Conservation (phyloP, 31 red algal species). For the Odonthalia washingtoniensis region DNA sequence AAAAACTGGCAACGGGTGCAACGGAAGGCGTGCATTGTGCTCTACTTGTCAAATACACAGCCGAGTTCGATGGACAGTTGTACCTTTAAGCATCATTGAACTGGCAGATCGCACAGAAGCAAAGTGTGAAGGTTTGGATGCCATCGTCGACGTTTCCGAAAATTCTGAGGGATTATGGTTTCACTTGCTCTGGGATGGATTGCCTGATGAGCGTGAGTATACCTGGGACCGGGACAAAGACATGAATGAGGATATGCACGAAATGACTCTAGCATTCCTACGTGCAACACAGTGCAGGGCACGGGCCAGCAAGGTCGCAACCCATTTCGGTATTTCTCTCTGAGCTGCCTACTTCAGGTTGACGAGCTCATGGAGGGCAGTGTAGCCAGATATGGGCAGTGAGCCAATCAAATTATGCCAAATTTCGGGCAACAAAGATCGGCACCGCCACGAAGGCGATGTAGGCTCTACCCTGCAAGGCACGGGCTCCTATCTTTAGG, state of each 20-base stretch:
- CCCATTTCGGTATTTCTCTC: no score
- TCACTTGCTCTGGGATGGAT: neutral
- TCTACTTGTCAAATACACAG: neutral
- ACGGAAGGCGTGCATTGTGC: neutral
- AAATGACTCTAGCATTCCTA: no score
- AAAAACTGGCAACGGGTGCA: neutral
- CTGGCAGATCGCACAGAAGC: neutral
- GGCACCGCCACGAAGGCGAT: no score
- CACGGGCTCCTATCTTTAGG: no score
- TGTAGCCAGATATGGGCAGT: no score
- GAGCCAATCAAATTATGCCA: no score
- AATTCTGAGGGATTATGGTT: neutral
- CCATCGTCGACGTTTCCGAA: neutral
- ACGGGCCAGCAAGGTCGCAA: no score
- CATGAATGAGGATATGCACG: neutral
- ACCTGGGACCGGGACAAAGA: neutral
- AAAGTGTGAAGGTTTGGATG: neutral
- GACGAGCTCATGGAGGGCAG: no score
- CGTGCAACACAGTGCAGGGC: no score
- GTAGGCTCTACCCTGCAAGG: no score
- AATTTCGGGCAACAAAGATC: no score
- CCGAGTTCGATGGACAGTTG: neutral
- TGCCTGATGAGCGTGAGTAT: neutral
- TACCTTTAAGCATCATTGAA: neutral
- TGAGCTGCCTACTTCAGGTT: no score